Evolutionary conservation across 1,284 basidiomycete species (phyloP).

Genomic region (Ustilago xerochloae): DNA sequence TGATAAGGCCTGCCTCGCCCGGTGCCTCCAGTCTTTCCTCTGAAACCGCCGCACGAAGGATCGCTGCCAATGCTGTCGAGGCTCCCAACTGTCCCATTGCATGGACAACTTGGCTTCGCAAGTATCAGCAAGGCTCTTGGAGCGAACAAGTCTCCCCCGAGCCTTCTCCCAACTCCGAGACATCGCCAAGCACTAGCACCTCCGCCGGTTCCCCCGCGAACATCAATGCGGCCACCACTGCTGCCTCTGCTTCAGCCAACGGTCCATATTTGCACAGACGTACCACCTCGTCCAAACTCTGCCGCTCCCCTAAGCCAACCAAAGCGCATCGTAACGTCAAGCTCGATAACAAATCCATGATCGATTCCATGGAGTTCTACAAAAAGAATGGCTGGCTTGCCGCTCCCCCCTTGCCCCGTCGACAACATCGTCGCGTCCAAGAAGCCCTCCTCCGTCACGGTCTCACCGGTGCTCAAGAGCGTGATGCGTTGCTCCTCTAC

Average conservation of each 20-base stretch:
- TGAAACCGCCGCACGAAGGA: constrained; percentile 27
- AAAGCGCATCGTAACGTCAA: constrained; percentile 34
- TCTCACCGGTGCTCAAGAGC: constrained; percentile 26
- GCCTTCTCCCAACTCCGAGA: background rate
- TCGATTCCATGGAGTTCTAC: constrained; percentile 40
- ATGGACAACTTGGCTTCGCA: constrained; percentile 41
- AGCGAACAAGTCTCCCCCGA: constrained; percentile 12
- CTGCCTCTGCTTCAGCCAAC: background rate
- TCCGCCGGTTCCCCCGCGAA: background rate
- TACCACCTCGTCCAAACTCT: constrained; percentile 14
- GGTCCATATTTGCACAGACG: background rate
- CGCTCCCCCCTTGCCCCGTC: constrained; percentile 33
- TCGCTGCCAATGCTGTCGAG: constrained; percentile 26
- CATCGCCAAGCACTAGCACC: background rate
- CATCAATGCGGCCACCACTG: background rate
- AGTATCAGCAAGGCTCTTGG: constrained; percentile 34
- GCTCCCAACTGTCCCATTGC: constrained; percentile 32
- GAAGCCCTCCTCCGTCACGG: constrained; percentile 38
- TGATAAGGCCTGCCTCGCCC: constrained; percentile 20
- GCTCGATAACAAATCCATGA: constrained; percentile 11
- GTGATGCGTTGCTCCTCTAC: constrained; percentile 37
- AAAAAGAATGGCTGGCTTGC: constrained; percentile 47
- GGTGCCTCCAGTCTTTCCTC: constrained; percentile 26
- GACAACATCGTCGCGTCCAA: constrained; percentile 14
- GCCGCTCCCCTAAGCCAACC: background rate